Conservation (phyloP, 495 filamentous ascomycete genomes). For the Penicillium goetzii region DNA sequence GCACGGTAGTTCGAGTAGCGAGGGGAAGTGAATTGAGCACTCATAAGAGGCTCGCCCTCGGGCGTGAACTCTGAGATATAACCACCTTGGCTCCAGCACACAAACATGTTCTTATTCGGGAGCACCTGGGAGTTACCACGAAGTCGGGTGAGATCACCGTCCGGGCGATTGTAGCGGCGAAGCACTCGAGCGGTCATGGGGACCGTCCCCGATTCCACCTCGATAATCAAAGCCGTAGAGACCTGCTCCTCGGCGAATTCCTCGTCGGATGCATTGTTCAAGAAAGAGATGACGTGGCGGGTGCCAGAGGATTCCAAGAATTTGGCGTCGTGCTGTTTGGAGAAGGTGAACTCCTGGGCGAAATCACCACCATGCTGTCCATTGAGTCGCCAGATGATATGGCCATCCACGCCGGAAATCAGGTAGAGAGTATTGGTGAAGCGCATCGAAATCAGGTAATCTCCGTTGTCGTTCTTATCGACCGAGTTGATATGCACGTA, state of each 20-base stretch:
- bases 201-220: constrained; percentile 48
- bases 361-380: constrained; percentile 47
- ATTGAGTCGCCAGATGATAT: constrained; percentile 60
- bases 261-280: constrained; percentile 56
- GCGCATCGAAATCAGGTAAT: constrained; percentile 61
- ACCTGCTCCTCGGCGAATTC: constrained; percentile 45
- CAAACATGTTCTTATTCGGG: constrained; percentile 55
- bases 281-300: constrained; percentile 50
- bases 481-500: constrained; percentile 66
- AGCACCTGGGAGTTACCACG: constrained; percentile 62
- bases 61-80: constrained; percentile 55
- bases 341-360: constrained; percentile 55
- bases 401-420: constrained; percentile 58
- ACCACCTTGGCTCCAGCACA: constrained; percentile 59
- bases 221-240: constrained; percentile 57
- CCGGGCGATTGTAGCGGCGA: constrained; percentile 46
- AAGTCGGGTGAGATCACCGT: constrained; percentile 48
- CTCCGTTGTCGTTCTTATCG: constrained; percentile 56
- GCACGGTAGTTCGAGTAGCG: constrained; percentile 40
- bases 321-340: constrained; percentile 63
- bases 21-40: constrained; percentile 29
- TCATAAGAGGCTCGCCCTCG: constrained; percentile 53
- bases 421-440: constrained; percentile 60
- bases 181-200: constrained; percentile 50
- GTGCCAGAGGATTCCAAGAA: constrained; percentile 50